Evolutionary conservation across 345 rosid genomes (phyloP).

Genomic region (Eucalyptus marginata): DNA sequence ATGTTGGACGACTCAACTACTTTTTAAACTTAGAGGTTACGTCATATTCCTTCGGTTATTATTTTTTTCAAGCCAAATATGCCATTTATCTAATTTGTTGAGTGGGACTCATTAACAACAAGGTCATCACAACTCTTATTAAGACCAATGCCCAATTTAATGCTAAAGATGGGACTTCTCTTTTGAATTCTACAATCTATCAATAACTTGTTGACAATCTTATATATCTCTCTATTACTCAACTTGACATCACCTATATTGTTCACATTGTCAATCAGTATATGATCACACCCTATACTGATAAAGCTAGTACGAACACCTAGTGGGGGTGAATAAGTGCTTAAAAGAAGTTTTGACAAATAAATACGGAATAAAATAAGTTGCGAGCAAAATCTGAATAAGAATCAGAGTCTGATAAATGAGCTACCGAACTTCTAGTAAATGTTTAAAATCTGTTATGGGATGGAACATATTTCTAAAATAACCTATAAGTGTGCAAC

Average conservation of each 20-base stretch:
- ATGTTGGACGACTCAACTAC: not conserved
- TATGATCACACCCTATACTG: not conserved
- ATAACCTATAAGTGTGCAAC: too few species aligned
- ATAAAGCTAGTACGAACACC: too few species aligned
- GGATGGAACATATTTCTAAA: too few species aligned
- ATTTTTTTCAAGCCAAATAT: not conserved
- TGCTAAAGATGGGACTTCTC: not conserved
- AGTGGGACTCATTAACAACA: not conserved
- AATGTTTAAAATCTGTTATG: too few species aligned
- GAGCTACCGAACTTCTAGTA: too few species aligned
- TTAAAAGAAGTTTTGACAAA: too few species aligned
- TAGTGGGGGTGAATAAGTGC: too few species aligned
- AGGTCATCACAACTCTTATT: not conserved
- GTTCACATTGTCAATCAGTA: not conserved
- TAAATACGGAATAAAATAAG: too few species aligned
- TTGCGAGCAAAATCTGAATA: too few species aligned
- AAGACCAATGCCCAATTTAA: not conserved
- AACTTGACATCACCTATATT: not conserved
- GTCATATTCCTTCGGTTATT: not conserved
- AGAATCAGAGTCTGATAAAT: too few species aligned
- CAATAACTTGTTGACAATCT: not conserved
- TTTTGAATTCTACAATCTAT: not conserved
- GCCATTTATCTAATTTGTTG: not conserved
- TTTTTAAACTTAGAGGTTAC: not conserved
- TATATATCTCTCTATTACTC: too few species aligned